Evolutionary conservation across 2,329 filamentous ascomycete species (phyloP).

Genomic region (Ustulina deusta): DNA sequence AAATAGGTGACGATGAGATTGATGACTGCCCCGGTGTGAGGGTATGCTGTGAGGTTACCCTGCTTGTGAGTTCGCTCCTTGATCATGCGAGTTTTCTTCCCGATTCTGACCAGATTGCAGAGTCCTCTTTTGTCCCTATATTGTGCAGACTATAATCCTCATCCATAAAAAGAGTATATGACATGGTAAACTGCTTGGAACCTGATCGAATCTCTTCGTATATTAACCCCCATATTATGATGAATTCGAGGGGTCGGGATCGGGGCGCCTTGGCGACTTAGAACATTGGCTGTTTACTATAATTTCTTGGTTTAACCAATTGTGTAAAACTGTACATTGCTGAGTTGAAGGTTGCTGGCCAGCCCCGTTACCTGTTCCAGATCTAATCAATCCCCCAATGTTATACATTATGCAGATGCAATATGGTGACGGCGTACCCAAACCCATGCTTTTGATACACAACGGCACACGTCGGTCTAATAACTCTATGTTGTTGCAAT

Average conservation of each 20-base stretch:
- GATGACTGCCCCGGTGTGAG: slow-evolving; percentile 48
- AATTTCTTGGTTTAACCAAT: slow-evolving; percentile 18
- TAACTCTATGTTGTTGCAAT: slow-evolving; percentile 38
- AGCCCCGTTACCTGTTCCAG: slow-evolving; percentile 14
- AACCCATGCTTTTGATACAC: slow-evolving; percentile 37
- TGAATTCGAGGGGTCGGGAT: background rate
- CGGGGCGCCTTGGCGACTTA: background rate
- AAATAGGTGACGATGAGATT: slow-evolving; percentile 45
- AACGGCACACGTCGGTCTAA: slow-evolving; percentile 37
- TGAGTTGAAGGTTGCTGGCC: slow-evolving; percentile 34
- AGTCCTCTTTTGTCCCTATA: slow-evolving; percentile 50
- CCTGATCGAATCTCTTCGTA: background rate
- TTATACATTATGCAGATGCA: slow-evolving; percentile 39
- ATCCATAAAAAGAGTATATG: background rate
- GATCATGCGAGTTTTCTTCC: background rate
- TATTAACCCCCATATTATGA: background rate
- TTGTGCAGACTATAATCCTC: slow-evolving; percentile 38
- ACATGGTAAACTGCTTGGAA: background rate
- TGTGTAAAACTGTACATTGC: slow-evolving; percentile 19
- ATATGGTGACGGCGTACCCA: slow-evolving; percentile 21
- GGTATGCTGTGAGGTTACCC: slow-evolving; percentile 51
- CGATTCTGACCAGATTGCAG: slow-evolving; percentile 38
- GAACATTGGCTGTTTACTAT: slow-evolving; percentile 3
- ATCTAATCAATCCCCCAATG: slow-evolving; percentile 18
- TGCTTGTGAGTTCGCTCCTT: slow-evolving; percentile 45